Percentiles rank a stretch among this genome's conserved stretches.
These are phyloP conservation scores for Abrus pulchellus DNA, from an alignment of 306 rosid genomes.

Conservation along the genomic window DNA sequence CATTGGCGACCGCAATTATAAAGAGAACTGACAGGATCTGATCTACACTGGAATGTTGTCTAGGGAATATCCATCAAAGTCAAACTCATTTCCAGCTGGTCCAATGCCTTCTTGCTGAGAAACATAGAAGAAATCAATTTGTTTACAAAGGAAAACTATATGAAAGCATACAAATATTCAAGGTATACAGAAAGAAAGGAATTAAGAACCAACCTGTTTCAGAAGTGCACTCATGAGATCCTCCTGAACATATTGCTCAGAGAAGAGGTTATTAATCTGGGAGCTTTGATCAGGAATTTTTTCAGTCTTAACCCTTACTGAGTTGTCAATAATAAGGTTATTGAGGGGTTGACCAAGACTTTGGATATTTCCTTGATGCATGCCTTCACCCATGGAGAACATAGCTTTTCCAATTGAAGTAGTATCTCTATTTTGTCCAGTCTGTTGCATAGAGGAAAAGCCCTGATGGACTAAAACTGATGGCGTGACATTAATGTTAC, in stretches of 20 bases:
- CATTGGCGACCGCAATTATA: constrained; percentile 63
- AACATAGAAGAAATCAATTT: constrained; percentile 23
- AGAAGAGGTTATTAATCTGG: constrained; percentile 56
- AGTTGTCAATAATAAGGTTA: constrained; percentile 55
- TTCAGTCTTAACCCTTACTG: constrained; percentile 72
- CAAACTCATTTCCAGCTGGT: constrained; percentile 73
- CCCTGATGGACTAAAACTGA: constrained; percentile 71
- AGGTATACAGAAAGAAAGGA: not conserved
- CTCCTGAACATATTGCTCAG: constrained; percentile 80
- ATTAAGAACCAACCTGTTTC: constrained; percentile 76
- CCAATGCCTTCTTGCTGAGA: constrained; percentile 79
- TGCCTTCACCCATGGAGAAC: constrained; percentile 61
- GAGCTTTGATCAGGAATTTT: constrained; percentile 52
- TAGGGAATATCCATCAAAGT: constrained; percentile 84
- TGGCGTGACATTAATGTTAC: constrained; percentile 65
- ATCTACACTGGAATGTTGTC: constrained; percentile 83
- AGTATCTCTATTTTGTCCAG: constrained; percentile 59
- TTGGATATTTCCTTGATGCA: constrained; percentile 59
- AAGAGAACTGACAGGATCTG: constrained; percentile 38
- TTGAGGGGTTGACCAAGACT: constrained; percentile 59
- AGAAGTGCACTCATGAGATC: constrained; percentile 93
- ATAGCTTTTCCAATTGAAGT: constrained; percentile 57
- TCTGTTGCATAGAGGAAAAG: constrained; percentile 68
- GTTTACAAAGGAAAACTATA: not conserved
- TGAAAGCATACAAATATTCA: constrained; percentile 8